These are phyloP conservation scores for Suillus brevipes DNA, from an alignment of 768 basidiomycete species.

Conservation along the genomic window DNA sequence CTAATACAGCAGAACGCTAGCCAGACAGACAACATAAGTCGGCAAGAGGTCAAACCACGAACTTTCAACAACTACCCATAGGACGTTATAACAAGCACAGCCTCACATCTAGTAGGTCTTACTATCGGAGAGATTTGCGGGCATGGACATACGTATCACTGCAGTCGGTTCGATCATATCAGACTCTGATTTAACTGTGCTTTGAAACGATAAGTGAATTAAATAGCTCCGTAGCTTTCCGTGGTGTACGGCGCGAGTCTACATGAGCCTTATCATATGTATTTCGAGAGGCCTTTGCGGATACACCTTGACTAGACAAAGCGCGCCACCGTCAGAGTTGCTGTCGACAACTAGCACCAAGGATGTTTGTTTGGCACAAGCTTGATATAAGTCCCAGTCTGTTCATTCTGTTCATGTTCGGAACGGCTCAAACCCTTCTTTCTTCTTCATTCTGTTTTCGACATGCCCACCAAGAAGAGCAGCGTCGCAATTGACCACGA, in stretches of 20 bases:
- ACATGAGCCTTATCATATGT: neutral
- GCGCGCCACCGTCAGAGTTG: neutral
- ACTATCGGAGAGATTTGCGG: too few species aligned
- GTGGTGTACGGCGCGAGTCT: neutral
- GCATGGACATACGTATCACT: too few species aligned
- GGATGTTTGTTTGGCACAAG: neutral
- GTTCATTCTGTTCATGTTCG: neutral
- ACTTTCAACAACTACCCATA: too few species aligned
- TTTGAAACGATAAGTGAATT: neutral
- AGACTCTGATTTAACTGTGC: neutral
- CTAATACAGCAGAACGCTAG: too few species aligned
- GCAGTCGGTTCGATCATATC: neutral
- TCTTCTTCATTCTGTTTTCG: neutral
- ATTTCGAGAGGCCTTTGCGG: neutral
- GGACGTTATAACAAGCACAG: too few species aligned
- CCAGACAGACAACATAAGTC: too few species aligned
- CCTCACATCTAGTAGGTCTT: too few species aligned
- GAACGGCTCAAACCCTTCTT: neutral
- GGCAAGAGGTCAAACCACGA: too few species aligned
- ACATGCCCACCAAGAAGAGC: constrained; percentile 28
- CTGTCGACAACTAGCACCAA: neutral
- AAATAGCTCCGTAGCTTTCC: neutral
- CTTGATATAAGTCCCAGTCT: neutral
- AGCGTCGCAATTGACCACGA: constrained; percentile 36
- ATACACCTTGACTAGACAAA: neutral